A percentile compares a stretch with the other conserved stretches of the same genome.
Evolutionary conservation across 177 flowering plant species (phyloP).

Genomic region (Vitis hybrid): DNA sequence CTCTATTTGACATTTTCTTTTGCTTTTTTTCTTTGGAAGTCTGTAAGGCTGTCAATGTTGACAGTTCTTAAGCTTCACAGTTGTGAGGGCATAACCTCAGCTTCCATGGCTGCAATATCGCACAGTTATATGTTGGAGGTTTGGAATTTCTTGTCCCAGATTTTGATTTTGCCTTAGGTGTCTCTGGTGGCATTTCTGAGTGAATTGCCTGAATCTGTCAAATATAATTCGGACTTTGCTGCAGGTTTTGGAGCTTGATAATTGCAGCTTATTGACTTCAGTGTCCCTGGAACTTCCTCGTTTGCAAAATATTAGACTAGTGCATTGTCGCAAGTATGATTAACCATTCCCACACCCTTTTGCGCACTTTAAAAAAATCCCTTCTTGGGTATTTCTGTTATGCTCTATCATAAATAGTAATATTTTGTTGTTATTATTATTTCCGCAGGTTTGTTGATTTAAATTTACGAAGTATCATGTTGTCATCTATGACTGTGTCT

Average conservation of each 20-base stretch:
- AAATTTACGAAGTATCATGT: constrained; percentile 50
- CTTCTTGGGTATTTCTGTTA: background rate
- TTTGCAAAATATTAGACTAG: constrained; percentile 67
- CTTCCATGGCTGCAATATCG: constrained; percentile 83
- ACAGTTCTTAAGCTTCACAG: constrained; percentile 81
- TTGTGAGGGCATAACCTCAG: constrained; percentile 95
- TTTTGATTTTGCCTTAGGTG: constrained; percentile 4
- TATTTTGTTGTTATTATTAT: constrained; percentile 1
- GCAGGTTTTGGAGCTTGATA: constrained; percentile 88
- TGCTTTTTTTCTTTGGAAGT: constrained; percentile 36
- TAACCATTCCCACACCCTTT: background rate
- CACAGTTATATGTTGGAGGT: constrained; percentile 78
- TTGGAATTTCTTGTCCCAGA: constrained; percentile 8
- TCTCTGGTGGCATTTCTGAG: background rate
- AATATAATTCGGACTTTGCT: constrained; percentile 8
- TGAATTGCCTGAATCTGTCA: background rate
- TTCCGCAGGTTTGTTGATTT: constrained; percentile 75
- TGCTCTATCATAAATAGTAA: background rate
- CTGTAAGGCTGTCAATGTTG: constrained; percentile 80
- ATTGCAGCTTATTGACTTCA: constrained; percentile 75
- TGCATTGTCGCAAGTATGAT: constrained; percentile 87
- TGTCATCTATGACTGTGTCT: constrained; percentile 80
- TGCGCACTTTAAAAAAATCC: too few relatives aligned
- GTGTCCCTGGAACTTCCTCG: constrained; percentile 78
- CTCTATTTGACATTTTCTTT: constrained; percentile 15